These are phyloP conservation scores for Yamadazyma blattariae DNA, from an alignment of 1,139 yeast species.

Conservation along the genomic window DNA sequence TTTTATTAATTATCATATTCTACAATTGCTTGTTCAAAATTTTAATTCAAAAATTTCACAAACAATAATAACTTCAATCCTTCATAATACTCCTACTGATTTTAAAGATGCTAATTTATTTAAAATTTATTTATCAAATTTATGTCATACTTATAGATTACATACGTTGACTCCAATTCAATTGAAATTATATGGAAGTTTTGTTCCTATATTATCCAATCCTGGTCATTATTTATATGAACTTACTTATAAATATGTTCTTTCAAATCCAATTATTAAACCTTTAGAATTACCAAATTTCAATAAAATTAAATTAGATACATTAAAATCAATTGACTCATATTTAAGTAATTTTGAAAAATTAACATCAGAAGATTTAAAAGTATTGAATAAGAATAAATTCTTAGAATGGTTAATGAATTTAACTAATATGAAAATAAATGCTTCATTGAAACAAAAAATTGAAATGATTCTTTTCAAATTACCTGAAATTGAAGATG, in stretches of 20 bases:
- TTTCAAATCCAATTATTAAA: slow-evolving; percentile 55
- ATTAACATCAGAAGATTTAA: slow-evolving; percentile 8
- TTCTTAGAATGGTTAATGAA: slow-evolving; percentile 64
- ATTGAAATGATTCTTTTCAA: slow-evolving; percentile 45
- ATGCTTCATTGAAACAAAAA: slow-evolving; percentile 28
- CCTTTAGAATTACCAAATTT: slow-evolving; percentile 65
- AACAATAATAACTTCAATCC: slow-evolving; percentile 40
- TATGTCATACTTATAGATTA: slow-evolving; percentile 55
- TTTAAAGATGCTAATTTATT: slow-evolving; percentile 62
- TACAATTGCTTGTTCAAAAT: slow-evolving; percentile 56
- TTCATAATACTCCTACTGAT: slow-evolving; percentile 30
- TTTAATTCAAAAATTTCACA: slow-evolving; percentile 34
- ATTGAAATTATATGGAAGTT: slow-evolving; percentile 38
- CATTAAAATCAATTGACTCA: slow-evolving; percentile 12
- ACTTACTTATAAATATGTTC: slow-evolving; percentile 57
- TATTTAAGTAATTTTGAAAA: slow-evolving; percentile 8
- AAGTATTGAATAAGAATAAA: slow-evolving; percentile 12
- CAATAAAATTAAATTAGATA: slow-evolving; percentile 10
- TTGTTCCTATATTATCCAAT: slow-evolving; percentile 56
- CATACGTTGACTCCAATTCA: slow-evolving; percentile 18
- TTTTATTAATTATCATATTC: slow-evolving; percentile 55
- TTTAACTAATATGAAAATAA: slow-evolving; percentile 44
- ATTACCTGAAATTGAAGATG: slow-evolving; percentile 55
- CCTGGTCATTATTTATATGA: slow-evolving; percentile 79
- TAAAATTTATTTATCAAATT: slow-evolving; percentile 58